Conservation (phyloP, 805 yeast species). For the Pichia californica region DNA sequence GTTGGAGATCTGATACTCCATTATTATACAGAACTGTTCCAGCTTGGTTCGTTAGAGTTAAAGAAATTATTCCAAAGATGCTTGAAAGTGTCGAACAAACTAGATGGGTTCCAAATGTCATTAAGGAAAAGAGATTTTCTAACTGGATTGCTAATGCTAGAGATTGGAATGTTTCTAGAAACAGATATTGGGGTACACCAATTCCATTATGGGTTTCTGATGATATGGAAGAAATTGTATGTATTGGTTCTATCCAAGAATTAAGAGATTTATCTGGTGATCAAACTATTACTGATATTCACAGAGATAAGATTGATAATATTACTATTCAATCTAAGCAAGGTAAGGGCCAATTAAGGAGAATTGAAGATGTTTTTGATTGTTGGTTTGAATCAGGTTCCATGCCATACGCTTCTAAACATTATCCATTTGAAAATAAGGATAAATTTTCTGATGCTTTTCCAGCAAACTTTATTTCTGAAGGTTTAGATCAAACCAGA, state of each 20-base stretch:
- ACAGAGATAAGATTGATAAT: constrained; percentile 87
- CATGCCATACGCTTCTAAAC: constrained; percentile 97
- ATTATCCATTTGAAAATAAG: constrained; percentile 84
- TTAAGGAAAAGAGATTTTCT: constrained; percentile 91
- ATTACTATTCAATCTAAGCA: constrained; percentile 87
- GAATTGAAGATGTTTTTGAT: constrained; percentile 97
- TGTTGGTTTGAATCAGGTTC: constrained; percentile 99
- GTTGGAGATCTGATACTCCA: constrained; percentile 99
- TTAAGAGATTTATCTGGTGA: constrained; percentile 80
- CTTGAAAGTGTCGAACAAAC: constrained; percentile 78
- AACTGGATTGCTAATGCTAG: constrained; percentile 99
- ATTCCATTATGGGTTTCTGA: constrained; percentile 97
- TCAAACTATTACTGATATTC: constrained; percentile 77
- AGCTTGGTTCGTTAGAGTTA: constrained; percentile 94
- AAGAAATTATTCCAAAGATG: constrained; percentile 84
- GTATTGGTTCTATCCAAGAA: constrained; percentile 88
- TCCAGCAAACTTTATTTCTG: constrained; percentile 97
- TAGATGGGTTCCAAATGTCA: constrained; percentile 87
- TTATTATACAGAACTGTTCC: constrained; percentile 94
- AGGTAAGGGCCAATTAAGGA: constrained; percentile 82
- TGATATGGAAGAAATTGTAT: constrained; percentile 86
- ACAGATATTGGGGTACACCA: constrained; percentile 99
- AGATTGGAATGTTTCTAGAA: constrained; percentile 98
- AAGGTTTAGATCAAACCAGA: constrained; percentile 99
- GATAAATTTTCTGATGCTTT: constrained; percentile 65